phyloP scores from a whole-genome alignment of 2,329 filamentous ascomycete species.

The Exophiala bonariae region DNA sequence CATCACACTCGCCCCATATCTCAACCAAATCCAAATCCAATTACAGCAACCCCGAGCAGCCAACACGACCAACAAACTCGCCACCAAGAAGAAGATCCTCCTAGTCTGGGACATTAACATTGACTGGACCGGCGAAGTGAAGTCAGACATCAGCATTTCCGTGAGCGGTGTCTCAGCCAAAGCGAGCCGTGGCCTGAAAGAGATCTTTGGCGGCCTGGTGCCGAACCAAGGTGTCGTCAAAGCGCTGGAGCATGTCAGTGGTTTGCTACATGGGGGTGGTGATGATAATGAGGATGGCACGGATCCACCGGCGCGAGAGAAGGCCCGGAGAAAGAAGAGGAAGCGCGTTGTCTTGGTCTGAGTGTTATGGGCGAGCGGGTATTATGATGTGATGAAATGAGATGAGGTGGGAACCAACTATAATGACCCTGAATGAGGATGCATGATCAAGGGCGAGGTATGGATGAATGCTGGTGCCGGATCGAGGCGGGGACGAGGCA shows the following conservation, averaged over 20 bases:
- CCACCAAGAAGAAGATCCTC: conserved; percentile 20
- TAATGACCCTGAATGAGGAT: too few species aligned
- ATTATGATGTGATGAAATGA: too few species aligned
- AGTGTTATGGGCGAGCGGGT: too few species aligned
- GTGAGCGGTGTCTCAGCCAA: conserved; percentile 16
- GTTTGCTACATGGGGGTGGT: conserved; percentile 12
- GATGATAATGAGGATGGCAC: conserved; percentile 6
- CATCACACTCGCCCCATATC: conserved; percentile 17
- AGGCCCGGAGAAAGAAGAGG: conserved; percentile 6
- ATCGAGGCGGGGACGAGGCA: too few species aligned
- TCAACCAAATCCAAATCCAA: conserved; percentile 14
- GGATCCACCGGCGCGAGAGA: background rate
- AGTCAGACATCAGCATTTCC: conserved; percentile 15
- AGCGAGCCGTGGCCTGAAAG: conserved; percentile 14
- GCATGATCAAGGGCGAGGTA: too few species aligned
- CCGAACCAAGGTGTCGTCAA: conserved; percentile 13
- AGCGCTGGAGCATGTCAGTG: conserved; percentile 20
- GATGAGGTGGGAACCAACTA: too few species aligned
- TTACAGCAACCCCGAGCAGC: conserved; percentile 1
- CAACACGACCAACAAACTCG: conserved; percentile 2
- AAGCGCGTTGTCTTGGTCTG: background rate
- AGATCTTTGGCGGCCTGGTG: conserved; percentile 21
- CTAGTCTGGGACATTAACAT: conserved; percentile 23
- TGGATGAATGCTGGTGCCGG: too few species aligned
- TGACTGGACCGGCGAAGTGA: conserved; percentile 21